These are phyloP conservation scores for Heliamphora pulchella DNA, from an alignment of 179 eudicot genomes.

Conservation along the genomic window DNA sequence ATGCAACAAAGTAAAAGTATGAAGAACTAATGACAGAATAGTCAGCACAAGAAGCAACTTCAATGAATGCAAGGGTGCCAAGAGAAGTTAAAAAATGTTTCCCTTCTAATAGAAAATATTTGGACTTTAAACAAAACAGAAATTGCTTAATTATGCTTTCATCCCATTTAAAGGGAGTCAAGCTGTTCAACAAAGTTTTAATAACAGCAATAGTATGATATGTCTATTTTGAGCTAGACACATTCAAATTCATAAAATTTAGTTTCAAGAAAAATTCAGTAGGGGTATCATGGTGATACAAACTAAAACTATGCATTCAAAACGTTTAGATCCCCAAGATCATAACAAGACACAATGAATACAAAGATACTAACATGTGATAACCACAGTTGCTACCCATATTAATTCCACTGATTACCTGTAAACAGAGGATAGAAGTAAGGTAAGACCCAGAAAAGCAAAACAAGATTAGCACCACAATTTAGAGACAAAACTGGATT, in stretches of 20 bases:
- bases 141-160: background rate
- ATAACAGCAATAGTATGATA: background rate
- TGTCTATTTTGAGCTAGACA: background rate
- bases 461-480: conserved; percentile 9
- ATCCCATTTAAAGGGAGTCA: background rate
- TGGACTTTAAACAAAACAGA: background rate
- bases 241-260: background rate
- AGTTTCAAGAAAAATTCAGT: background rate
- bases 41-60: background rate
- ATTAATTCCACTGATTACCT: conserved; percentile 98
- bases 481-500: conserved; percentile 1
- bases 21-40: background rate
- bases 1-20: background rate
- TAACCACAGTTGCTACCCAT: conserved; percentile 95
- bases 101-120: background rate
- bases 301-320: background rate
- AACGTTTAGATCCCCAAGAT: conserved; percentile 6
- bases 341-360: conserved; percentile 4
- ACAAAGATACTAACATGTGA: conserved; percentile 60
- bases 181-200: background rate
- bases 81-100: background rate
- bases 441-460: conserved; percentile 4
- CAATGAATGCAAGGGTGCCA: background rate
- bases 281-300: conserved; percentile 1
- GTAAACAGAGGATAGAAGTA: conserved; percentile 19